Evolutionary conservation across 192 early-diverging fungal genomes (phyloP).

Genomic region (Coemansia sp.): DNA sequence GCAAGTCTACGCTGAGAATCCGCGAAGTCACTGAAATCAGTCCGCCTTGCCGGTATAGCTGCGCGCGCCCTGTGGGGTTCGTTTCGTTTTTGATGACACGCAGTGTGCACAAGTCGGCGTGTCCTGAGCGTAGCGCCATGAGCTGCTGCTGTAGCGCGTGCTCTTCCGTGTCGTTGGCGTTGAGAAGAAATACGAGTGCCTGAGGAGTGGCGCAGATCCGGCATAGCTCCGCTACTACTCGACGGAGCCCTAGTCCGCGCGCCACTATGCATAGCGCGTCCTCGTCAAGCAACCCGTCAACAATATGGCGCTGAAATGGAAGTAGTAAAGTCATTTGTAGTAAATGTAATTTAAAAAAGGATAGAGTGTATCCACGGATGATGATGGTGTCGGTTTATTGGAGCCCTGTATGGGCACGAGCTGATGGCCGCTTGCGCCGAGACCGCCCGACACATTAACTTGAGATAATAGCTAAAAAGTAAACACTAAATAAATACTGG

Average conservation of each 20-base stretch:
- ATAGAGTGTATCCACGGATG: neutral
- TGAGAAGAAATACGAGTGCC: conserved; percentile 80
- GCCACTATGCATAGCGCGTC: conserved; percentile 83
- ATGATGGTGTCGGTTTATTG: no score
- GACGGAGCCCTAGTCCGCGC: conserved; percentile 75
- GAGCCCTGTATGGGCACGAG: no score
- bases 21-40: conserved; percentile 84
- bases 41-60: conserved; percentile 81
- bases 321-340: conserved; percentile 40
- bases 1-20: conserved; percentile 89
- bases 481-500: no score
- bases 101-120: conserved; percentile 17
- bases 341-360: no score
- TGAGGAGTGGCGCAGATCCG: conserved; percentile 69
- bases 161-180: conserved; percentile 67
- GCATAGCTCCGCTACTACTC: conserved; percentile 71
- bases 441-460: no score
- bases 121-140: conserved; percentile 51
- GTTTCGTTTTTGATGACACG: conserved; percentile 29
- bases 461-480: no score
- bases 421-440: no score
- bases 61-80: conserved; percentile 31
- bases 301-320: conserved; percentile 68
- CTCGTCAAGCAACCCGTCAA: conserved; percentile 68
- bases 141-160: conserved; percentile 57